Base-by-base conservation (phyloP, 2,329 filamentous ascomycete species). In the Colletotrichum limetticola region DNA sequence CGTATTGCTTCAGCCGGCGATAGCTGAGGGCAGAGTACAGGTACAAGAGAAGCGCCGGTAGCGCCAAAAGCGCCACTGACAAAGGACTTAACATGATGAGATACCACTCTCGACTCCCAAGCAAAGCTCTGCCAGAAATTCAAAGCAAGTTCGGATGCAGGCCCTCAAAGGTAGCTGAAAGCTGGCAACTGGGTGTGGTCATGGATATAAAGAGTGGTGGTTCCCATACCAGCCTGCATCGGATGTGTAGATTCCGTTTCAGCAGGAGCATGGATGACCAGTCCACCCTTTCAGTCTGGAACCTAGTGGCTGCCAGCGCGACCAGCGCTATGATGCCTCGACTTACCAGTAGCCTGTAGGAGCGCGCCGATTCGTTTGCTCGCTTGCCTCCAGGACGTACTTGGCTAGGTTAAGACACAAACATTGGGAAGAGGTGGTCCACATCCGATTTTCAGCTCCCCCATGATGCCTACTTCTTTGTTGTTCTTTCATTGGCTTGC, bases 1-100 rank as follows among this genome's bases (percentile, higher is more conserved):
- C 74, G 12, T 60, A 68, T 26, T 75, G 74, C 22, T 70, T 73
- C 30, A 74, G 53, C 12, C 74, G 62, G 56, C 66, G 74, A 6
- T 75, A 75, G 4, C 26, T 52, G 22, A 75, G 11, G 4, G 58
- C 58, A 1, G 35, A 63, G 9, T 74, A 71, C 4, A 75, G 26
- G 22, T 75, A 71, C 1, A 74, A 8, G 12, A 66, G 28, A 28
- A 71, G 35, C 22, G 62, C 71, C 1, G 59, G 35, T 8, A 68
- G 55, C 37, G 66, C 74, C 11, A 74, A 19, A 19, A 69, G 63
- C 46, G 66, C 37, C 16, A 75, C 16, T 5, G 37, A 28, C 16
- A 46, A 11, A 7, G 32, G 35, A n/a, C 24, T 58, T 5, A 63
- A 24, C 74, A 75, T 75, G 42, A 4, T 56, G 46, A n/a, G 14